Base-by-base conservation (phyloP, 371 early-diverging fungal genomes). In the Nematocida major region DNA sequence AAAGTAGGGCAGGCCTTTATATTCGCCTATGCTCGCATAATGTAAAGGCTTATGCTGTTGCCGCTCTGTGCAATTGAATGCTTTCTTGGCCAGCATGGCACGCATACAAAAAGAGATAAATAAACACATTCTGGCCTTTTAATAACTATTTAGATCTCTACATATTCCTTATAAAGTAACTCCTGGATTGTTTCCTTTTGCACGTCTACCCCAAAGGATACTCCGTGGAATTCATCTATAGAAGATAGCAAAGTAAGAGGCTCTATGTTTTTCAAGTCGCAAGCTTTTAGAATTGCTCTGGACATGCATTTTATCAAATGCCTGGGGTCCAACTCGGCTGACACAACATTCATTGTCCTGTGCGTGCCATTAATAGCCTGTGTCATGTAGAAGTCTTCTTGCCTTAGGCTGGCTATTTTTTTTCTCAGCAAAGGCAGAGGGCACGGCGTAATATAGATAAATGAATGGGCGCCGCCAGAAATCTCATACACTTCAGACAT, bases 381-480 rank as follows among this genome's bases (percentile, higher is more conserved):
- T 4, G 62, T 24, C 34, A 68, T 39, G 9, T 57, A 68, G 24
- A 34, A 48, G 30, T 30, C 18, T 1, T 36, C 13, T 18, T 68
- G 54, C 2, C 28, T 15, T 5, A 24, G 18, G 5, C n/a, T 28
- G 5, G 15, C 18, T 5, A 32, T 7, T 4, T 30, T 9, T 20
- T 62, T 32, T 5, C 45, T 13, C 20, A 54, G 9, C 7, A 11
- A 5, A 1, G n/a, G 22, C 1, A 68, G 38, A n/a, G 39, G 57
- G 38, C 68, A 68, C 13, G 15, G 68, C 15, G 68, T 57, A 43
- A 68, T 54, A 54, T 36, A 34, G 39, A 68, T 68, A 59, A 68
- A 68, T 45, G 68, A 68, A 5, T 1, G 13, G 7, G 15, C 22
- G 3, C 40, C 59, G 11, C 11, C 18, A 18, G 11, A 15, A n/a